Base-by-base conservation (phyloP, 2,329 filamentous ascomycete genomes). In the Talaromyces sp. region DNA sequence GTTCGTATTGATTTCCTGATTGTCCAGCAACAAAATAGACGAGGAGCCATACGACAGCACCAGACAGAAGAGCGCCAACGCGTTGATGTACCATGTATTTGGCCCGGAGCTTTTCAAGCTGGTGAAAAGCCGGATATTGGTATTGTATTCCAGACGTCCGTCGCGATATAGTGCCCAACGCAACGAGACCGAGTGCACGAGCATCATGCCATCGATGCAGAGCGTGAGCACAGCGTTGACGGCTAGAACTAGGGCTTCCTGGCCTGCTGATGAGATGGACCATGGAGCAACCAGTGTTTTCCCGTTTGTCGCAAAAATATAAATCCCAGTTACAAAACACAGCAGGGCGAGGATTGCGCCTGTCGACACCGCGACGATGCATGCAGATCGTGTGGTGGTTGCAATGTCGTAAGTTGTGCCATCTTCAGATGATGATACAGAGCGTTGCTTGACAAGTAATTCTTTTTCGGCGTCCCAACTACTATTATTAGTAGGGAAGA, bases 101-200 rank as follows among this genome's bases (percentile, higher is more conserved):
- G 65, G 59, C 18, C 54, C 53, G 30, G 44, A 62, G 27, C 6
- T 18, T 54, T 54, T 60, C 40, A 65, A 62, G 30, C 56, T 65
- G 44, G 63, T 64, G 47, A 66, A 61, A 7, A 66, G 55, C 14
- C 65, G 63, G 53, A 66, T 61, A 44, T 67, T 67, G 33, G 65
- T 66, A 60, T 67, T 67, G 56, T 54, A 66, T 36, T 64, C 56
- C 14, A 66, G 61, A 5, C 65, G 63, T 52, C 61, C 47, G 36
- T 67, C 65, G 7, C 33, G 31, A 23, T 33, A 33, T n/a, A 56
- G 53, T 27, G 33, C 53, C 53, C 53, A 56, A 18, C 53, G 53
- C 31, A 56, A 31, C 18, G 53, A 56, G n/a, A 56, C 34, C 33
- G 53, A 56, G 33, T 56, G 53, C 4, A 56, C 23, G 9, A 33